Percentiles rank a stretch among this genome's conserved stretches.
Evolutionary conservation across 345 rosid species (phyloP).

Genomic region (Syzygium oleosum): DNA sequence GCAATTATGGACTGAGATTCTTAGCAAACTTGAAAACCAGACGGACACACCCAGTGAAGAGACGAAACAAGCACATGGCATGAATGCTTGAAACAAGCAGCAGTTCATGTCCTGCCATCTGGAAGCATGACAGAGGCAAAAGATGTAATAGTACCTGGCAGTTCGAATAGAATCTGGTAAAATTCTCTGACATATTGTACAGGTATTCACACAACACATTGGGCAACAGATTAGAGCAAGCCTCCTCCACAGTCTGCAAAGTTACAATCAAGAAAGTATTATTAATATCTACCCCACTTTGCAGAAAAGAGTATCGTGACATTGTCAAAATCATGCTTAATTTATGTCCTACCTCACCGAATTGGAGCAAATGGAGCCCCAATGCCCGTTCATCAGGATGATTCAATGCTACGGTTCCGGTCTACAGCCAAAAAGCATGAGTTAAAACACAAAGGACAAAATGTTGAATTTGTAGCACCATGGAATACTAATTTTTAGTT

Average conservation of each 20-base stretch:
- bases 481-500: neutral
- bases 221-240: slow-evolving; percentile 66
- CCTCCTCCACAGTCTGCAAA: slow-evolving; percentile 80
- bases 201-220: slow-evolving; percentile 76
- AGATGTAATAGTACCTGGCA: slow-evolving; percentile 44
- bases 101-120: neutral
- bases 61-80: neutral
- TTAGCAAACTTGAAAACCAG: neutral
- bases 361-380: slow-evolving; percentile 81
- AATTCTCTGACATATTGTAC: slow-evolving; percentile 60
- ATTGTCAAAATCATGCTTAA: neutral
- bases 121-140: neutral
- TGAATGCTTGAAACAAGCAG: neutral
- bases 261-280: neutral
- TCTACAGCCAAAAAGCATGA: slow-evolving; percentile 24
- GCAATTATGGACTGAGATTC: neutral
- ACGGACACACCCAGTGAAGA: neutral
- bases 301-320: neutral
- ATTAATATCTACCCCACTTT: neutral
- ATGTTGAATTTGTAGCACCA: neutral
- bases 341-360: slow-evolving; percentile 50
- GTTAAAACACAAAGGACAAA: neutral
- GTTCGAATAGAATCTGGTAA: slow-evolving; percentile 63
- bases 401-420: slow-evolving; percentile 40
- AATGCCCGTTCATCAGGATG: slow-evolving; percentile 64